Evolutionary conservation across 176 grass and related monocot genomes (phyloP).

Genomic region (Elymus sibiricus): DNA sequence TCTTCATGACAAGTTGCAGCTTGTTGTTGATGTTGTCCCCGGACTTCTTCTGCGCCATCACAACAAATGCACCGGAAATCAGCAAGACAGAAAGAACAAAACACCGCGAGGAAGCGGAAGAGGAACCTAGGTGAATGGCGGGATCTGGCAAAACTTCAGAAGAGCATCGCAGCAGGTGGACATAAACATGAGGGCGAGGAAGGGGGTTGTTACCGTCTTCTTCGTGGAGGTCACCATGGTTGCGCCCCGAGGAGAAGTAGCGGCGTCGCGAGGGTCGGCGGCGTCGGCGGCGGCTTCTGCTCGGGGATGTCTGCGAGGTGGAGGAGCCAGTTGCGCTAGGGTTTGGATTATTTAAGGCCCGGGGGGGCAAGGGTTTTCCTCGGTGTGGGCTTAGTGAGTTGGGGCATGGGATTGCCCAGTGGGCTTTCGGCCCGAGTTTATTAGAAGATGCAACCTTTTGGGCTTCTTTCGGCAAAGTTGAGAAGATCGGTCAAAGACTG

Average conservation of each 20-base stretch:
- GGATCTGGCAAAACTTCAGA: background rate
- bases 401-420: background rate
- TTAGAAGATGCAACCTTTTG: too few species aligned
- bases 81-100: background rate
- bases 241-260: conserved; percentile 21
- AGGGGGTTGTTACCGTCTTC: conserved; percentile 54
- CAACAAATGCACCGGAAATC: background rate
- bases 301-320: conserved; percentile 25
- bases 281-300: conserved; percentile 21
- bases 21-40: conserved; percentile 97
- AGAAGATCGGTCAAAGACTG: background rate
- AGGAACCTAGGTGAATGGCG: background rate
- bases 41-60: conserved; percentile 69
- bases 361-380: background rate
- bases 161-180: background rate
- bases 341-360: conserved; percentile 30
- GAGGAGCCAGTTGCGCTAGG: background rate
- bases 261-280: conserved; percentile 13
- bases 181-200: background rate
- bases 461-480: too few species aligned
- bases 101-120: background rate
- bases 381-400: background rate
- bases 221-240: conserved; percentile 68
- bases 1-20: conserved; percentile 97
- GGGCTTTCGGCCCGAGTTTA: background rate